phyloP scores from a whole-genome alignment of 495 filamentous ascomycete species.

The Pseudotulostoma volvatum region DNA sequence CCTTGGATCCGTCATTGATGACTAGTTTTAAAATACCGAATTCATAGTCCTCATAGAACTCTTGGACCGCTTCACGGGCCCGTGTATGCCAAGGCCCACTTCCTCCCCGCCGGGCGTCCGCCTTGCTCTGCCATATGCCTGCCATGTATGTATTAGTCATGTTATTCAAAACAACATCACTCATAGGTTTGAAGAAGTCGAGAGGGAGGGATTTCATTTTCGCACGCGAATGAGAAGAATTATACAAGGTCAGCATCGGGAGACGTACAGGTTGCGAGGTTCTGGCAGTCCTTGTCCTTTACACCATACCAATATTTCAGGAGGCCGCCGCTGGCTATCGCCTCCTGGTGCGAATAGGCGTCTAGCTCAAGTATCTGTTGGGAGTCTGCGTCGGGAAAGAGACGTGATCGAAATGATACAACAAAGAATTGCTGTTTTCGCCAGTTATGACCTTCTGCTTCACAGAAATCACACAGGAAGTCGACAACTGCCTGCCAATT shows the following conservation, averaged over 20 bases:
- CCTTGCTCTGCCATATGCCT: slow-evolving; percentile 52
- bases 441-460: slow-evolving; percentile 38
- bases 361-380: slow-evolving; percentile 51
- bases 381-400: slow-evolving; percentile 43
- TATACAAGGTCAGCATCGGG: background rate
- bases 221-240: background rate
- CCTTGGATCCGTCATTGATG: slow-evolving; percentile 36
- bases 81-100: slow-evolving; percentile 37
- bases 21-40: slow-evolving; percentile 42
- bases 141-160: background rate
- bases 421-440: slow-evolving; percentile 55
- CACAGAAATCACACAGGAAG: slow-evolving; percentile 27
- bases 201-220: no score
- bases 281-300: slow-evolving; percentile 45
- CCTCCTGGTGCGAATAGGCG: slow-evolving; percentile 59
- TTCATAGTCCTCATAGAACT: slow-evolving; percentile 39
- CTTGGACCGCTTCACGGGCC: slow-evolving; percentile 18
- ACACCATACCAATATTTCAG: slow-evolving; percentile 79
- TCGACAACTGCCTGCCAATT: slow-evolving; percentile 55
- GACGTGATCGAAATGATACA: slow-evolving; percentile 61
- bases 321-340: slow-evolving; percentile 60
- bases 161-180: background rate
- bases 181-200: background rate
- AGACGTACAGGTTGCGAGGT: slow-evolving; percentile 54
- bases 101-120: slow-evolving; percentile 54